These are phyloP conservation scores for Didymella pinodella DNA, from an alignment of 2,329 filamentous ascomycete genomes.

Conservation along the genomic window DNA sequence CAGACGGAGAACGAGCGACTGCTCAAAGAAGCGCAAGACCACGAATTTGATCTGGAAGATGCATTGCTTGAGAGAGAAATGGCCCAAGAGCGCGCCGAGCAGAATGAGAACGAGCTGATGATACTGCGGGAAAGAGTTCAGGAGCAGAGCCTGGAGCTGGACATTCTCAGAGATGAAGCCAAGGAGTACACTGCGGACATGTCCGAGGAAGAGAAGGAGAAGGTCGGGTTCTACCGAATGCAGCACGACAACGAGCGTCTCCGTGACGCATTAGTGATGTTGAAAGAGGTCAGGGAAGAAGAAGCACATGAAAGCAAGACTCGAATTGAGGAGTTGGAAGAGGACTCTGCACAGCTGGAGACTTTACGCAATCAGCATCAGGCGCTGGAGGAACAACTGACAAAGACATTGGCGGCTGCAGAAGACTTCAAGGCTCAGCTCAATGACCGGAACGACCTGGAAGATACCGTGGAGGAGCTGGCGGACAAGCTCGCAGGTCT, in stretches of 20 bases:
- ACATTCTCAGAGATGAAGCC: constrained; percentile 88
- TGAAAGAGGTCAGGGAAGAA: constrained; percentile 87
- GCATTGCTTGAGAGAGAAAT: constrained; percentile 92
- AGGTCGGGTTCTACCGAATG: constrained; percentile 88
- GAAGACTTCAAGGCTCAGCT: constrained; percentile 91
- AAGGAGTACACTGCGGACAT: constrained; percentile 83
- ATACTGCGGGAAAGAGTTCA: constrained; percentile 77
- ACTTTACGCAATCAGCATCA: constrained; percentile 67
- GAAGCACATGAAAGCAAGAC: constrained; percentile 78
- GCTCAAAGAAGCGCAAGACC: constrained; percentile 79
- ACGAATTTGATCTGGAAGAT: constrained; percentile 85
- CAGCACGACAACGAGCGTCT: constrained; percentile 89
- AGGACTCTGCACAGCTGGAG: constrained; percentile 44
- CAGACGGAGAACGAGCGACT: constrained; percentile 72
- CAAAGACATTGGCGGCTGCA: constrained; percentile 75
- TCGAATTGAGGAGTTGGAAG: constrained; percentile 54
- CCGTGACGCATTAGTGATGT: constrained; percentile 80
- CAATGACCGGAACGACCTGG: constrained; percentile 84
- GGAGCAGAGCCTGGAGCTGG: constrained; percentile 86
- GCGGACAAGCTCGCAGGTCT: neutral
- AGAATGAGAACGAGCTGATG: constrained; percentile 80
- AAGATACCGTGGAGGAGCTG: constrained; percentile 86
- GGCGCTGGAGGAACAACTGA: constrained; percentile 74
- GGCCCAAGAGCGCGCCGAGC: constrained; percentile 91
- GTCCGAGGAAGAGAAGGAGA: constrained; percentile 85